phyloP scores from a whole-genome alignment of 192 early-diverging fungal genomes.

The Podila minutissima region DNA sequence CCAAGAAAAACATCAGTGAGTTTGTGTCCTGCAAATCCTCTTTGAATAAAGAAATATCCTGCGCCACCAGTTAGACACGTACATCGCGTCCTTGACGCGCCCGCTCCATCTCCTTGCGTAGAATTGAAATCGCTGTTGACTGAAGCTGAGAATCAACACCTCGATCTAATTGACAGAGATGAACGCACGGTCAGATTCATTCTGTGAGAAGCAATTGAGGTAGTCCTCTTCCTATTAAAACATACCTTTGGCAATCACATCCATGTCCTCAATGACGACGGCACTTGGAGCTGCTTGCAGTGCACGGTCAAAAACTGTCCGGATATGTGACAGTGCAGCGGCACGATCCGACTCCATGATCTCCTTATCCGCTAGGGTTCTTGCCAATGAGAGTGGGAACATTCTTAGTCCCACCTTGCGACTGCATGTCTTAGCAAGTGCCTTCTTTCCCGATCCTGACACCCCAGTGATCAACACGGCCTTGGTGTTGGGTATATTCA shows the following conservation, averaged over 20 bases:
- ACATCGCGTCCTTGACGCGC: slow-evolving; percentile 13
- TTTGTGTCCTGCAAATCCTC: background rate
- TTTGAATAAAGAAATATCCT: background rate
- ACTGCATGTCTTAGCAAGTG: slow-evolving; percentile 9
- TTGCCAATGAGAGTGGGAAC: slow-evolving; percentile 38
- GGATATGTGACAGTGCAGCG: slow-evolving; percentile 12
- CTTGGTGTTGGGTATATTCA: slow-evolving; percentile 55
- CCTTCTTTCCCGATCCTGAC: slow-evolving; percentile 58
- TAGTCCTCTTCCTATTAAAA: background rate
- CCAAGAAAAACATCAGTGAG: background rate
- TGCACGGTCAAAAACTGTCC: slow-evolving; percentile 52
- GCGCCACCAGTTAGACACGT: slow-evolving; percentile 12
- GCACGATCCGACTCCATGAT: slow-evolving; percentile 38
- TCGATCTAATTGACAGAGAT: slow-evolving; percentile 15
- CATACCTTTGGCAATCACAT: slow-evolving; percentile 57
- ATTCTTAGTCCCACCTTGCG: slow-evolving; percentile 4
- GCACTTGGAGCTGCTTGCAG: slow-evolving; percentile 55
- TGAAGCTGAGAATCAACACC: slow-evolving; percentile 21
- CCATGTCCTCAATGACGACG: slow-evolving; percentile 61
- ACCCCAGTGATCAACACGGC: slow-evolving; percentile 57
- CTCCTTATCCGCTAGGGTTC: slow-evolving; percentile 25
- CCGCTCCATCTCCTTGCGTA: slow-evolving; percentile 26
- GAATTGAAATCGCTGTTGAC: slow-evolving; percentile 23
- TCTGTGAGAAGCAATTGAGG: background rate
- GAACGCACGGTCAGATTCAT: background rate